Evolutionary conservation across 2,329 filamentous ascomycete species (phyloP).

Genomic region (Gyromitra esculenta): DNA sequence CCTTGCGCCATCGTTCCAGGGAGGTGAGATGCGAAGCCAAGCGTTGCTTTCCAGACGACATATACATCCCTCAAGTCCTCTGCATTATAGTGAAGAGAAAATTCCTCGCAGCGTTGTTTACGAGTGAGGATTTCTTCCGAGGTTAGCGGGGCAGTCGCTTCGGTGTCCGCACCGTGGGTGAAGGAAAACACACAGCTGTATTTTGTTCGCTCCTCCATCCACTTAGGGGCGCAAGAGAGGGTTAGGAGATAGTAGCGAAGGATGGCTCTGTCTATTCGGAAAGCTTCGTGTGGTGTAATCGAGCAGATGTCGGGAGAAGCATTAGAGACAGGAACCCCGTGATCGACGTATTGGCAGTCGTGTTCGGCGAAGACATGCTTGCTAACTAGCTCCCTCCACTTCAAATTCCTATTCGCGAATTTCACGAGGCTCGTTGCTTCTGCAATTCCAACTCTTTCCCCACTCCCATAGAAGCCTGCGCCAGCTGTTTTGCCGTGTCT

Average conservation of each 20-base stretch:
- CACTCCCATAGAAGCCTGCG: constrained; percentile 12
- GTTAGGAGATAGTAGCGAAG: constrained; percentile 29
- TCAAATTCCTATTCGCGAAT: constrained; percentile 1
- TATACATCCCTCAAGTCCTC: constrained; percentile 31
- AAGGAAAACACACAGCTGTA: constrained; percentile 18
- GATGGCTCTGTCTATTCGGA: constrained; percentile 19
- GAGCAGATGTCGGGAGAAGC: background rate
- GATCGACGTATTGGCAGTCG: background rate
- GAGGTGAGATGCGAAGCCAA: constrained; percentile 1
- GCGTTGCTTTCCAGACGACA: constrained; percentile 17
- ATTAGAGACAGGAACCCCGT: constrained; percentile 2
- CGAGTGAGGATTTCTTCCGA: constrained; percentile 3
- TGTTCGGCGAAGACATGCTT: background rate
- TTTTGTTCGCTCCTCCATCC: constrained; percentile 18
- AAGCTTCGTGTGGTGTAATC: constrained; percentile 8
- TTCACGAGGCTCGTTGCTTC: constrained; percentile 26
- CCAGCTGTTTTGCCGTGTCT: constrained; percentile 17
- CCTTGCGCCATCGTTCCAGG: constrained; percentile 31
- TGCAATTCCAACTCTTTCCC: background rate
- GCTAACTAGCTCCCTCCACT: constrained; percentile 1
- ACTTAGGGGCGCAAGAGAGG: constrained; percentile 17
- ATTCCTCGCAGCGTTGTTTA: constrained; percentile 2
- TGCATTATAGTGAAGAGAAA: constrained; percentile 10
- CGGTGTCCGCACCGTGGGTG: background rate
- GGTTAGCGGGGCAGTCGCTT: background rate